Percentiles rank a stretch among this genome's conserved stretches.
These are phyloP conservation scores for Alternaria ventricosa DNA, from an alignment of 2,329 filamentous ascomycete genomes.

Conservation along the genomic window DNA sequence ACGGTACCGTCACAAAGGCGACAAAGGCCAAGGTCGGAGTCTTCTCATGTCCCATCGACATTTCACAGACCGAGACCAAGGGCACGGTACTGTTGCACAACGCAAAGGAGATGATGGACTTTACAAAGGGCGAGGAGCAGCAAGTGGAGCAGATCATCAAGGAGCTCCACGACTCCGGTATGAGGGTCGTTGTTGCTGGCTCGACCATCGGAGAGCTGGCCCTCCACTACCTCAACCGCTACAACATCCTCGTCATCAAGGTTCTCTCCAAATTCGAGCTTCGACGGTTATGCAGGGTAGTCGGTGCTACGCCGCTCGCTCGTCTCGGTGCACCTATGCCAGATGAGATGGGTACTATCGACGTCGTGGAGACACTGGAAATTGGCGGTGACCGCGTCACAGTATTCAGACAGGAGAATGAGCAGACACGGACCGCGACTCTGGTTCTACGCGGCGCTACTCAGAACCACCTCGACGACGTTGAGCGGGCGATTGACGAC, in stretches of 20 bases:
- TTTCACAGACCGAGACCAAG: conserved; percentile 97
- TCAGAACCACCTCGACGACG: conserved; percentile 96
- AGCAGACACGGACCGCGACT: conserved; percentile 89
- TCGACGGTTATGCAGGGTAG: conserved; percentile 90
- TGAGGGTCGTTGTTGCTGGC: conserved; percentile 90
- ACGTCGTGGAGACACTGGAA: conserved; percentile 95
- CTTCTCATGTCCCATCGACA: conserved; percentile 95
- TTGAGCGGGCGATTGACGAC: conserved; percentile 96
- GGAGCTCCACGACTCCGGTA: conserved; percentile 90
- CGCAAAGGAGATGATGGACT: conserved; percentile 98
- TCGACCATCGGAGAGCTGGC: conserved; percentile 95
- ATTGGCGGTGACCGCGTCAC: conserved; percentile 98
- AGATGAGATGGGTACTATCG: conserved; percentile 97
- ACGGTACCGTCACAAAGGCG: conserved; percentile 87
- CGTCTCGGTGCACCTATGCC: conserved; percentile 97
- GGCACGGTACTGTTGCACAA: conserved; percentile 96
- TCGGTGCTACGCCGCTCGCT: conserved; percentile 94
- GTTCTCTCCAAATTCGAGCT: conserved; percentile 98
- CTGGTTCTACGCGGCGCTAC: conserved; percentile 94
- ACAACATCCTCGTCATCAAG: conserved; percentile 94
- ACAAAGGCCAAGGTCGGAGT: conserved; percentile 94
- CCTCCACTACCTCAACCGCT: conserved; percentile 97
- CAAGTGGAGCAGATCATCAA: conserved; percentile 93
- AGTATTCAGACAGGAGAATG: conserved; percentile 95
- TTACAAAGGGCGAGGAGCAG: conserved; percentile 93